Evolutionary conservation across 352 stramenopile genomes (phyloP), one percentile per base, ranked within the genome.

Genomic region (Phytophthora sojae): DNA sequence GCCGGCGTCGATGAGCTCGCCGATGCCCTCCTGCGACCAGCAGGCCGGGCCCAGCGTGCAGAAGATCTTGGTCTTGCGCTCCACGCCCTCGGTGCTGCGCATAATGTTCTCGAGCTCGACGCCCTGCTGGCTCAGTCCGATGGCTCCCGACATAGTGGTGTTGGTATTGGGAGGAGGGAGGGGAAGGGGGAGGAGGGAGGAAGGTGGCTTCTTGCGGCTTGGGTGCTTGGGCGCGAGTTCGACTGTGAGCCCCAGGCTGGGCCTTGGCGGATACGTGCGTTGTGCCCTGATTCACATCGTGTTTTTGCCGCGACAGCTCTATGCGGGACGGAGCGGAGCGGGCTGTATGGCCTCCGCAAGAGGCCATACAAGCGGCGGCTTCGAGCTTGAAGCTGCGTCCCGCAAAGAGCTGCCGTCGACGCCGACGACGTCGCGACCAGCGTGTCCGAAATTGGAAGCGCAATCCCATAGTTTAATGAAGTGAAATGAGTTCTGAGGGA

Each of bases 11-110:
- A 94, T 91, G 45, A 94, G 80, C 58, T 96, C 69, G 21, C 96
- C 95, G 29, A 99, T 85, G 45, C 79, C 96, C 19, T 97, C 92
- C 39, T 99, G 94, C 21, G 92, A 93, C 97, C 97, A 99, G 65
- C 89, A 98, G 23, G 91, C 76, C 7, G 93, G 93, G 29, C 93
- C 93, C 32, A 98, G 78, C 19, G 93, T 98, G 67, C 91, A 97
- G 49, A 98, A 84, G 73, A 98, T 97, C 77, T 97, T 97, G 64
- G 93, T 97, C 76, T 93, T 93, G 73, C 89, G 88, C 51, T 75
- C 70, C 9, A 75, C 69, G 23, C 64, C 64, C 32, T 75, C 64
- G 14, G 39, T 56, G 37, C 57, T 77, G 59, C 67, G 59, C 73
- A 80, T 76, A 32, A 80, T 80, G 56, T 63, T 76, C 35, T 73